Percentiles rank a stretch among this genome's conserved stretches.
phyloP scores from a whole-genome alignment of 2,329 filamentous ascomycete genomes.

The Fusarium domesticum region DNA sequence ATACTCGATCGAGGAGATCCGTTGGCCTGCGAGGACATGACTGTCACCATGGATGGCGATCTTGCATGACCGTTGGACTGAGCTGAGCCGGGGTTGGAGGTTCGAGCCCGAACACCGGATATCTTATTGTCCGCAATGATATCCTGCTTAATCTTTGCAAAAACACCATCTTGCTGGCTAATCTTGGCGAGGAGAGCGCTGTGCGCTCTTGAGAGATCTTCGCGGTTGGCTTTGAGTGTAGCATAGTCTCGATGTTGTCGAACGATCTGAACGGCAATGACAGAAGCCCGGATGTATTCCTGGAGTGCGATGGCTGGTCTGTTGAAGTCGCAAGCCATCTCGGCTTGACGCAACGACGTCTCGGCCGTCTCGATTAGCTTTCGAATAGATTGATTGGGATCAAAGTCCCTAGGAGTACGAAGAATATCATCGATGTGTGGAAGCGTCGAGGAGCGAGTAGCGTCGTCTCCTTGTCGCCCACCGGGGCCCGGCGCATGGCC shows the following conservation, averaged over 20 bases:
- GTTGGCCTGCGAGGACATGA: conserved; percentile 16
- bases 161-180: conserved; percentile 45
- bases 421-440: conserved; percentile 55
- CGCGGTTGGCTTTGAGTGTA: conserved; percentile 55
- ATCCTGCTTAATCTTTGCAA: conserved; percentile 55
- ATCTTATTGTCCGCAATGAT: conserved; percentile 63
- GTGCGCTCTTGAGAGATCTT: conserved; percentile 48
- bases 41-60: conserved; percentile 15
- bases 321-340: conserved; percentile 59
- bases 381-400: conserved; percentile 49
- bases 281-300: conserved; percentile 79
- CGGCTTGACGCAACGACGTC: conserved; percentile 55
- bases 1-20: conserved; percentile 16
- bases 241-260: conserved; percentile 73
- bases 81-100: conserved; percentile 12
- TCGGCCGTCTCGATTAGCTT: conserved; percentile 54
- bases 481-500: conserved; percentile 30
- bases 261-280: conserved; percentile 74
- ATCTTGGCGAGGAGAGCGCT: conserved; percentile 50
- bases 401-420: conserved; percentile 45
- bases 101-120: conserved; percentile 54
- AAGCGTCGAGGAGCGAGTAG: conserved; percentile 35
- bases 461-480: conserved; percentile 28
- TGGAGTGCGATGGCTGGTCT: conserved; percentile 73
- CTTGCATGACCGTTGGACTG: conserved; percentile 15